Evolutionary conservation across 129 eudicot species (phyloP).

Genomic region (Flaveria brownii): DNA sequence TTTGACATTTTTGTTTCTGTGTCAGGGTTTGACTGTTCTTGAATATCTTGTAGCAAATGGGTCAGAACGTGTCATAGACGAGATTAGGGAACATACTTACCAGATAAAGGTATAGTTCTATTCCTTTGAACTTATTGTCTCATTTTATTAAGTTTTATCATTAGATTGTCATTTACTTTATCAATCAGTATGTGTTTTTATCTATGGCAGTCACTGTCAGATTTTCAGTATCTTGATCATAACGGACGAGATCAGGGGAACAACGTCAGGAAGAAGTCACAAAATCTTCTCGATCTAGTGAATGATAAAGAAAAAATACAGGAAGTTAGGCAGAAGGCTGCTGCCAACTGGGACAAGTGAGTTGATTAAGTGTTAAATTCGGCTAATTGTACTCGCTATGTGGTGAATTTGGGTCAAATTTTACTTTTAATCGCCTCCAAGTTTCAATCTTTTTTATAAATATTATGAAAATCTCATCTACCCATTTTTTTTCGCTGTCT

Average conservation of each 20-base stretch:
- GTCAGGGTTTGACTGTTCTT: slow-evolving; percentile 92
- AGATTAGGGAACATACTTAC: slow-evolving; percentile 88
- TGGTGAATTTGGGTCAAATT: background rate
- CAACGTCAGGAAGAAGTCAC: slow-evolving; percentile 93
- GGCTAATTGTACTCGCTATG: background rate
- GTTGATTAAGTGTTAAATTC: slow-evolving; percentile 28
- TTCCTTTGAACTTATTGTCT: slow-evolving; percentile 7
- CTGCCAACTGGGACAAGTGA: slow-evolving; percentile 94
- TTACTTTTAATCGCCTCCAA: background rate
- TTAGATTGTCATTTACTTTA: slow-evolving; percentile 1
- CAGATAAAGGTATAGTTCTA: slow-evolving; percentile 69
- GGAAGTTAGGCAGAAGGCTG: slow-evolving; percentile 95
- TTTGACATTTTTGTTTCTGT: slow-evolving; percentile 18
- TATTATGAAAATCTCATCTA: background rate
- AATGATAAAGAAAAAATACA: slow-evolving; percentile 87
- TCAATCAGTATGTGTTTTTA: background rate
- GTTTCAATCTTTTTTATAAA: background rate
- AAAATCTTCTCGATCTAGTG: slow-evolving; percentile 74
- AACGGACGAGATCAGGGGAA: slow-evolving; percentile 94
- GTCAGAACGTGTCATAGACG: slow-evolving; percentile 94
- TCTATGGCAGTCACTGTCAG: slow-evolving; percentile 66
- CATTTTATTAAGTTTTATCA: slow-evolving; percentile 7
- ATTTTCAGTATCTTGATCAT: slow-evolving; percentile 91
- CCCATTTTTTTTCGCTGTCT: background rate
- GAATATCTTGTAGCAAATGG: slow-evolving; percentile 96